Evolutionary conservation across 2,329 filamentous ascomycete species (phyloP), one percentile per base, ranked within the genome.

Genomic region (Ophiostoma perfectum): DNA sequence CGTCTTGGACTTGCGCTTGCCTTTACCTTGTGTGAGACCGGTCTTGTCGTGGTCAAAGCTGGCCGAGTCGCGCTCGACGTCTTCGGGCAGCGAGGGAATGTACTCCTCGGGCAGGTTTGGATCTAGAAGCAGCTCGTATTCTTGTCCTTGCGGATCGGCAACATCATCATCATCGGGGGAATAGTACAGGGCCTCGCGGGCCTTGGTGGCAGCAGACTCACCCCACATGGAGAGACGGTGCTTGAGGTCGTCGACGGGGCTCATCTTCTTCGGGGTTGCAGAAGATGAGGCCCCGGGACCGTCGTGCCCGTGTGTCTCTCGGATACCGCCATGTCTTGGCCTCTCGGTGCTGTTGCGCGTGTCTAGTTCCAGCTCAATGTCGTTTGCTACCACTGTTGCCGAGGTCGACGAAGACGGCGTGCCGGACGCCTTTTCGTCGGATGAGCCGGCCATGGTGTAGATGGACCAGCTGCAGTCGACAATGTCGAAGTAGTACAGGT

Each of bases 71-170:
- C 64, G 70, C 66, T 71, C 69, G 67, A 65, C 64, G 62, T 73
- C 27, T 27, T 27, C 72, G 62, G 68, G 66, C 2, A 63, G 16
- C 14, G 39, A 11, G 6, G 60, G 39, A 18, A 63, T 42, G 60
- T 63, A 63, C 39, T 63, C 60, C 39, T 63, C 60, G 16, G 82
- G 80, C 2, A 81, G 76, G 69, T 82, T 82, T 0, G 84, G 83
- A 72, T 86, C 83, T 73, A 86, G 75, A n/a, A 87, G 79, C 58
- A 84, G 81, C 74, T 86, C 84, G 72, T 84, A 78, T 74, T 87
- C 85, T 41, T 81, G 82, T 64, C 76, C 80, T 68, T 80, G 76
- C 70, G 84, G 82, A 60, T 42, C 16, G 27, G 52, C 60, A 63
- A 39, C 8, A 39, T 63, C 60, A 38, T 77, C 60, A 38, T 77